phyloP scores from a whole-genome alignment of 2,329 filamentous ascomycete genomes.

The Ascomycota sp. region DNA sequence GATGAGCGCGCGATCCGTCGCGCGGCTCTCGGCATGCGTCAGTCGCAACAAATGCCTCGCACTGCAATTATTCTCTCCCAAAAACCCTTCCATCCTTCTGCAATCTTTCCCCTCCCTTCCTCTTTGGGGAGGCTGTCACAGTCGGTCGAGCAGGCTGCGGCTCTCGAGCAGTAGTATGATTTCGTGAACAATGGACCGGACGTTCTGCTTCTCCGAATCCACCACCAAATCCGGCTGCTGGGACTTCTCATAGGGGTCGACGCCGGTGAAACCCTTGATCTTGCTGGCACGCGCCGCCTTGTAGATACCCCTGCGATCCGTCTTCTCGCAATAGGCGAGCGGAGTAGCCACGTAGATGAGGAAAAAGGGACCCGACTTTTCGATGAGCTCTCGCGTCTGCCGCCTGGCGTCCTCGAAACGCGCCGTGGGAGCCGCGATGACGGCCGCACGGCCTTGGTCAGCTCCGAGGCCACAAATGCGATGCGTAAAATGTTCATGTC shows the following conservation, averaged over 20 bases:
- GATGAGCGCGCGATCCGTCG: too few relatives aligned
- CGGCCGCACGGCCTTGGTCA: slow-evolving; percentile 79
- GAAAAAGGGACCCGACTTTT: slow-evolving; percentile 82
- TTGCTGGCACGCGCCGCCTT: slow-evolving; percentile 63
- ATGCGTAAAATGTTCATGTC: slow-evolving; percentile 92
- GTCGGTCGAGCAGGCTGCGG: slow-evolving; percentile 62
- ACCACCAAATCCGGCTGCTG: slow-evolving; percentile 66
- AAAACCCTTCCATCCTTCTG: too few relatives aligned
- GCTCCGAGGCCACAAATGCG: slow-evolving; percentile 84
- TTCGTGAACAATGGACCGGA: slow-evolving; percentile 88
- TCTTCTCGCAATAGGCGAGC: slow-evolving; percentile 85
- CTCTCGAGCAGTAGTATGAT: slow-evolving; percentile 86
- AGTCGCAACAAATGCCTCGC: too few relatives aligned
- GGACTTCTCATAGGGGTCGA: slow-evolving; percentile 86
- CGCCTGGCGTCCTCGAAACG: slow-evolving; percentile 65
- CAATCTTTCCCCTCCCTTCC: too few relatives aligned
- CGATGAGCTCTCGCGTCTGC: slow-evolving; percentile 64
- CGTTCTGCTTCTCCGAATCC: slow-evolving; percentile 67
- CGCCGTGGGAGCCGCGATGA: slow-evolving; percentile 91
- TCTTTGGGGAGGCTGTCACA: too few relatives aligned
- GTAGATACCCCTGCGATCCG: slow-evolving; percentile 84
- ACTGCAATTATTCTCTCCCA: too few relatives aligned
- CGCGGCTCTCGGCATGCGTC: too few relatives aligned
- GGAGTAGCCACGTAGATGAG: slow-evolving; percentile 87
- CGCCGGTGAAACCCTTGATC: slow-evolving; percentile 95